phyloP scores from a whole-genome alignment of 2,329 filamentous ascomycete genomes.

The Aspergillus sp. region DNA sequence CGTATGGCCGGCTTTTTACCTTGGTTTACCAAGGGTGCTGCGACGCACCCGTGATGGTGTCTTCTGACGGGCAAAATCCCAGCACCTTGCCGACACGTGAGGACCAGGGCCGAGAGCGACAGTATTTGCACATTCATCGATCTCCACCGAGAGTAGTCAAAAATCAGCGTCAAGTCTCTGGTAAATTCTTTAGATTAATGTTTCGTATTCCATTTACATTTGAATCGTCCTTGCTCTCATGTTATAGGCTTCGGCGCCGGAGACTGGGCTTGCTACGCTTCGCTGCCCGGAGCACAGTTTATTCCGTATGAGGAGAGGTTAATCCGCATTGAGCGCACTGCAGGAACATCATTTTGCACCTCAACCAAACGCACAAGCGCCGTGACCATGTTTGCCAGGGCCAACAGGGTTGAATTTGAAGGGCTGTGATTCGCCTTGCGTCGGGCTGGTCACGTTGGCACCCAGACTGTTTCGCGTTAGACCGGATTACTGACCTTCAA shows the following conservation, averaged over 20 bases:
- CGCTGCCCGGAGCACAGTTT: not conserved
- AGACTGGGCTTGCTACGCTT: not conserved
- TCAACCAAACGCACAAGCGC: not conserved
- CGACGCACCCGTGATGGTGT: constrained; percentile 8
- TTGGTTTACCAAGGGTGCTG: not conserved
- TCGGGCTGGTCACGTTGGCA: constrained; percentile 36
- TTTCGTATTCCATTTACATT: not conserved
- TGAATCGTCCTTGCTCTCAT: not conserved
- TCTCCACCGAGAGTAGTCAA: not conserved
- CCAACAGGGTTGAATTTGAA: constrained; percentile 9
- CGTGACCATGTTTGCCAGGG: constrained; percentile 2
- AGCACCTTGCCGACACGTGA: constrained; percentile 5
- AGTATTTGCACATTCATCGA: not conserved
- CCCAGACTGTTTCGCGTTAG: constrained; percentile 40
- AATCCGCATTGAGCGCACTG: constrained; percentile 3
- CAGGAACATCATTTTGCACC: constrained; percentile 9
- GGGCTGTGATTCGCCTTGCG: constrained; percentile 18
- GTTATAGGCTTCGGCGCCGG: not conserved
- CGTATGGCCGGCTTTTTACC: not conserved
- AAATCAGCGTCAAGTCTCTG: not conserved
- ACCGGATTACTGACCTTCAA: constrained; percentile 39
- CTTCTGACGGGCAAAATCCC: constrained; percentile 9
- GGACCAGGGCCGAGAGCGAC: not conserved
- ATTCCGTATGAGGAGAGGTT: constrained; percentile 2
- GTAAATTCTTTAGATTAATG: not conserved